Conservation (phyloP, 2,329 filamentous ascomycete species). For the Trichoderma oligosporum region DNA sequence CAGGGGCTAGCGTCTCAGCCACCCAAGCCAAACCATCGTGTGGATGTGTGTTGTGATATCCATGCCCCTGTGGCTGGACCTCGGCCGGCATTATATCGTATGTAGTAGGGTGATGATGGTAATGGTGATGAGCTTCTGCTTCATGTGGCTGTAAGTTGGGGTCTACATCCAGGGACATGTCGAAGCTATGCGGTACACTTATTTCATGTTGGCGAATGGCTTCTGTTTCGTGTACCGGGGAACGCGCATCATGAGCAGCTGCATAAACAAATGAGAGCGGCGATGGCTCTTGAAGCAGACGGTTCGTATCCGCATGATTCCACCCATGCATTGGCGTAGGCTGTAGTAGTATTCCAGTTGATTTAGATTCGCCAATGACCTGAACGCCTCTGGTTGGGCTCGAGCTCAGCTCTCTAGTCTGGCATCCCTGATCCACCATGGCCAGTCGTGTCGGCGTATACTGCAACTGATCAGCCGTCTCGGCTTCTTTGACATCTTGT, state of each 20-base stretch:
- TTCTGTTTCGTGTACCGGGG: constrained; percentile 9
- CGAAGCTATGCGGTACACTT: neutral
- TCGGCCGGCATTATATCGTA: constrained; percentile 1
- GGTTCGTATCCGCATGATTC: constrained; percentile 1
- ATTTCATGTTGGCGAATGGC: neutral
- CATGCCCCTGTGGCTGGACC: neutral
- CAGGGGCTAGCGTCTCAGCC: neutral
- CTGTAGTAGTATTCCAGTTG: constrained; percentile 15
- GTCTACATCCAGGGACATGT: constrained; percentile 19
- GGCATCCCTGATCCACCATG: constrained; percentile 38
- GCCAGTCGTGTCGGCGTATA: constrained; percentile 24
- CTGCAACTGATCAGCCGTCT: neutral
- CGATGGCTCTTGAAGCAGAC: constrained; percentile 6
- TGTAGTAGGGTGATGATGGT: neutral
- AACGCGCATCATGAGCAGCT: constrained; percentile 18
- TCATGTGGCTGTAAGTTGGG: constrained; percentile 19
- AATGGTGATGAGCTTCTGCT: neutral
- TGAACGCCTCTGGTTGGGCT: constrained; percentile 29
- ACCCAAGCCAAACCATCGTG: constrained; percentile 4
- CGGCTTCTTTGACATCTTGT: neutral
- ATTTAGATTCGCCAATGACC: constrained; percentile 28
- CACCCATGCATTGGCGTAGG: constrained; percentile 19
- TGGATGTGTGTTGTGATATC: neutral
- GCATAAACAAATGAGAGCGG: constrained; percentile 25
- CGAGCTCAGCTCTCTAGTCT: constrained; percentile 32